Evolutionary conservation across 2,329 filamentous ascomycete species (phyloP), one percentile per base, ranked within the genome.

Genomic region (Botrytis elliptica): DNA sequence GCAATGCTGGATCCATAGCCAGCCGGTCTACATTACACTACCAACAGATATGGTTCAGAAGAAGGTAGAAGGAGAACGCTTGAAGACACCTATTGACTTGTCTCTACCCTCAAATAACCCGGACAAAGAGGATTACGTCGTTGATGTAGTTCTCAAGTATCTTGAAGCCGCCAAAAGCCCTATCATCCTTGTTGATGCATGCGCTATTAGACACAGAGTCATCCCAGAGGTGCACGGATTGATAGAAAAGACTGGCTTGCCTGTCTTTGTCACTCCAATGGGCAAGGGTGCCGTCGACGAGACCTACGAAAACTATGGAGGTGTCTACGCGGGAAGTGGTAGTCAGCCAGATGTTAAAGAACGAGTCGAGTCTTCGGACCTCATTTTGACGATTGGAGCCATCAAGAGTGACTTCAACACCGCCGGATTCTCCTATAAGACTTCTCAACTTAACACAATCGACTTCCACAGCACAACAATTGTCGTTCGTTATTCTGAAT

Each of bases 181-280:
- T 4, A 85, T 96, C 57, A 89, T 97, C 55, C 85, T 97, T 10
- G 90, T 97, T 9, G 94, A 97, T 81, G 93, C 92, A 49, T 96
- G 93, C 79, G 92, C 93, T 18, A 90, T 94, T 76, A 90, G 93
- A 49, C 92, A 96, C 80, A 87, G 91, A 60, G 91, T 92, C 25
- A 82, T 95, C 1, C 82, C 89, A 1, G 93, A 96, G 82, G 90
- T 94, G 29, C 89, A 93, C 77, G 88, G 88, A 12, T 85, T 97
- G 25, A 85, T 97, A 70, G 85, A 91, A 75, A 93, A 91, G 82
- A 93, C 93, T 1, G 86, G 89, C 6, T 85, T 97, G 12, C 94
- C 94, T 7, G 91, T 93, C 0, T 97, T 96, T 78, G 92, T 95
- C n/a, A 92, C 93, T 0, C 93, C 94, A 3, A 97, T 97, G 92